Evolutionary conservation across 2,329 filamentous ascomycete genomes (phyloP).

Genomic region (Neofusicoccum ribis): DNA sequence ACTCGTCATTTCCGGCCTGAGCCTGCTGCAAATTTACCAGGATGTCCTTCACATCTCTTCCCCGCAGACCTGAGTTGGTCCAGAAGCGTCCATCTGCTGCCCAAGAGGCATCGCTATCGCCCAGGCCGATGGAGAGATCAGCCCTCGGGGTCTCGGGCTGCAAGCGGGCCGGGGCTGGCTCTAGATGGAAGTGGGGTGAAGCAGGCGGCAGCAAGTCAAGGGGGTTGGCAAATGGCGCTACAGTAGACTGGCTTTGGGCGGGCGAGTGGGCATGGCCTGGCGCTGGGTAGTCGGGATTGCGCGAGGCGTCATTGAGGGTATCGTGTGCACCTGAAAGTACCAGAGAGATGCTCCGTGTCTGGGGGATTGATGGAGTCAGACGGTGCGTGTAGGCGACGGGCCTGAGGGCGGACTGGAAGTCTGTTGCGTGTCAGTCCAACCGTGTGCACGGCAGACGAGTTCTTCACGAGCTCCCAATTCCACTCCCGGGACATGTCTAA

Average conservation of each 20-base stretch:
- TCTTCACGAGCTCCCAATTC: too few species aligned
- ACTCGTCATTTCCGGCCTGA: neutral
- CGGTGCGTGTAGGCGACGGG: neutral
- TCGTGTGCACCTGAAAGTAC: neutral
- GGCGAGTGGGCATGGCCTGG: neutral
- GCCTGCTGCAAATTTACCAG: neutral
- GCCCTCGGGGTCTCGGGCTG: neutral
- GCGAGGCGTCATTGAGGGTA: neutral
- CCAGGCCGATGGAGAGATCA: neutral
- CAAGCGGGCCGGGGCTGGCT: neutral
- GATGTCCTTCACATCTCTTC: neutral
- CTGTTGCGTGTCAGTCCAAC: neutral
- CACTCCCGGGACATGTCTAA: too few species aligned
- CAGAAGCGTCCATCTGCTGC: neutral
- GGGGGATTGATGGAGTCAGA: neutral
- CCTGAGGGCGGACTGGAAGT: neutral
- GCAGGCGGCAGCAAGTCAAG: neutral
- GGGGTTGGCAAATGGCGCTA: too few species aligned
- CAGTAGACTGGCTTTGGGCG: neutral
- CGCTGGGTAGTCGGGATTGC: neutral
- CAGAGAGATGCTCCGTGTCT: neutral
- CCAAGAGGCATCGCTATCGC: neutral
- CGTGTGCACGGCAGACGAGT: too few species aligned
- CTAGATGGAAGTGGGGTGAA: neutral
- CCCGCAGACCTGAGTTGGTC: neutral